Evolutionary conservation across 2,329 filamentous ascomycete genomes (phyloP), one percentile per base, ranked within the genome.

Genomic region (Coniochaeta sp.): DNA sequence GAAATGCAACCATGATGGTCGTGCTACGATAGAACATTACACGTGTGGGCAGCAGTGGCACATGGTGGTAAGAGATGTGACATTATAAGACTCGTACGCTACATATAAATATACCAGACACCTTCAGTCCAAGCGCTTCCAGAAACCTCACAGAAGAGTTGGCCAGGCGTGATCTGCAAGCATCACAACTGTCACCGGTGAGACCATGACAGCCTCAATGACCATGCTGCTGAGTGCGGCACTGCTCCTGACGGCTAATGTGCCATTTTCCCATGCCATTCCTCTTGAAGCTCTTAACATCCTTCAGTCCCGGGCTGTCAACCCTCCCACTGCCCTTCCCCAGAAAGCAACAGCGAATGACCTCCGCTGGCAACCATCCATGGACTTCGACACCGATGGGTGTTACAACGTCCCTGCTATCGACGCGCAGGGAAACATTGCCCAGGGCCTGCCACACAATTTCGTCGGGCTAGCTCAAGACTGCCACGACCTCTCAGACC

Each of bases 371-470:
- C 74, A 76, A 62, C 74, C 74, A 9, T 61, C 68, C 9, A 66
- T 76, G 3, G 74, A 77, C 66, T 77, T 74, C 60, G 75, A 77
- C 64, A 67, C 63, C 0, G 74, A 77, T 52, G 70, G 74, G 9
- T 77, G 75, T 65, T 78, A 79, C 67, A 77, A 79, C 63, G 77
- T 77, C 1, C 76, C 79, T n/a, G 78, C 77, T 44, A 74, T 80
- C 40, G 70, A 71, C 61, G 67, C 66, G 0, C 60, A 68, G 9
- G 76, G 77, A 28, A 69, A 69, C 36, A 68, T 72, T 34, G 63
- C 59, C 31, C 47, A 65, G 14, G 70, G 70, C n/a, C 67, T 72
- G 9, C 66, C 60, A 6, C 61, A 66, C 59, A 54, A 61, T 36
- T 67, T 54, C 16, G 62, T 61, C 28, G 64, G 64, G 14, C 50